Conservation (phyloP, 352 stramenopile species). For the Globisporangium acanthophoron region DNA sequence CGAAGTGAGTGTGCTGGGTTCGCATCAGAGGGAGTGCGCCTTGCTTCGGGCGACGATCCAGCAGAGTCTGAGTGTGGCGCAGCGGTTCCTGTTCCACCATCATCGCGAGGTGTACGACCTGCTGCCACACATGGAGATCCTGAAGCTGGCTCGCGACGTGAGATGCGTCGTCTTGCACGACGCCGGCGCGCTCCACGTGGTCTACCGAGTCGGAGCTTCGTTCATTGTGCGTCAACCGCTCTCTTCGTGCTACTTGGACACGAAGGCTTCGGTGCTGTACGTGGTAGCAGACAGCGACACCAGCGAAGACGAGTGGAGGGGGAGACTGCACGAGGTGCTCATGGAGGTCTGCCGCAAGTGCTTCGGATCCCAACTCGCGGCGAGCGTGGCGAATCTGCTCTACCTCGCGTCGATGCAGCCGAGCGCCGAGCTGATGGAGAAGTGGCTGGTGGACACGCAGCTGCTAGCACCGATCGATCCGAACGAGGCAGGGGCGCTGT, state of each 20-base stretch:
- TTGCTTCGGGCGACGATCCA: slow-evolving; percentile 20
- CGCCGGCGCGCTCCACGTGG: slow-evolving; percentile 36
- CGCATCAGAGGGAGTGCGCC: slow-evolving; percentile 19
- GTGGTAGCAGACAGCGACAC: slow-evolving; percentile 18
- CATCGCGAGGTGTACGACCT: slow-evolving; percentile 33
- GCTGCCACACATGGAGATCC: slow-evolving; percentile 29
- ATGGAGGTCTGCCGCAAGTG: slow-evolving; percentile 54
- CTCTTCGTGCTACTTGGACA: slow-evolving; percentile 44
- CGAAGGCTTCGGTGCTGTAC: slow-evolving; percentile 26
- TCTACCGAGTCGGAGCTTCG: slow-evolving; percentile 38
- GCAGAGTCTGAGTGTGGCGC: slow-evolving; percentile 29
- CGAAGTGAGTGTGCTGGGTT: slow-evolving; percentile 45
- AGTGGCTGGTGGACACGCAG: slow-evolving; percentile 64
- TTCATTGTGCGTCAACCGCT: slow-evolving; percentile 29
- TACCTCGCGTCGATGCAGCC: slow-evolving; percentile 69
- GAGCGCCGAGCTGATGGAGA: slow-evolving; percentile 21
- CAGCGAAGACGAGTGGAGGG: slow-evolving; percentile 23
- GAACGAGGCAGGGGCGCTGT: slow-evolving; percentile 23
- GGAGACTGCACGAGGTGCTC: slow-evolving; percentile 39
- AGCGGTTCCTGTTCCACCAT: slow-evolving; percentile 51
- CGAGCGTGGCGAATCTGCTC: slow-evolving; percentile 58
- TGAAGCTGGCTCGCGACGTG: slow-evolving; percentile 21
- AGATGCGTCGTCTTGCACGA: slow-evolving; percentile 37
- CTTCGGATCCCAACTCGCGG: slow-evolving; percentile 35
- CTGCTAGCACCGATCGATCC: slow-evolving; percentile 37